Conservation (phyloP, 176 grass and related monocot species). For the Echinochloa phyllopogon region DNA sequence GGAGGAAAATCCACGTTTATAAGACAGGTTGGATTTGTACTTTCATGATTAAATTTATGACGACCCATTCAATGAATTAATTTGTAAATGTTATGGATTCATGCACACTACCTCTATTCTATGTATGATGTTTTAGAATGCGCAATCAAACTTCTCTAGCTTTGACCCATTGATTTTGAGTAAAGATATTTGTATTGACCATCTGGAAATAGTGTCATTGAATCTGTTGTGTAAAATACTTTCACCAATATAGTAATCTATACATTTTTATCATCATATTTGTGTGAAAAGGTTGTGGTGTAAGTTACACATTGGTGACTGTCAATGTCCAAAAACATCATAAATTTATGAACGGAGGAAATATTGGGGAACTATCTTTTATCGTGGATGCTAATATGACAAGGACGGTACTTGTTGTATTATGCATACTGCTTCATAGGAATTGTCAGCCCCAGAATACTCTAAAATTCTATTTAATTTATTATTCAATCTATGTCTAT, state of each 20-base stretch:
- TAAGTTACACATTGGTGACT: not conserved
- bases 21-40: constrained; percentile 70
- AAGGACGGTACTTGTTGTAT: constrained; percentile 13
- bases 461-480: not conserved
- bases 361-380: not conserved
- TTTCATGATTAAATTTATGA: constrained; percentile 6
- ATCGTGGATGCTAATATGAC: not conserved
- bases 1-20: constrained; percentile 99
- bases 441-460: constrained; percentile 20
- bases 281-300: not conserved
- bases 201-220: not conserved
- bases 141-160: too few species aligned
- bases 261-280: not conserved
- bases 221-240: not conserved
- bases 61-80: constrained; percentile 13
- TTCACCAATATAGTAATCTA: not conserved
- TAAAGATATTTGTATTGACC: too few species aligned
- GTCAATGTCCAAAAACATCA: not conserved
- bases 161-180: too few species aligned
- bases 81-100: constrained; percentile 3
- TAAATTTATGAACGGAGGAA: not conserved
- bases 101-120: constrained; percentile 10
- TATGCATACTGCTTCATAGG: constrained; percentile 18
- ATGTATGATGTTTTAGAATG: not conserved
- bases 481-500: constrained; percentile 30